phyloP scores from a whole-genome alignment of 106 monocot species.

The Dendrobium catenatum region DNA sequence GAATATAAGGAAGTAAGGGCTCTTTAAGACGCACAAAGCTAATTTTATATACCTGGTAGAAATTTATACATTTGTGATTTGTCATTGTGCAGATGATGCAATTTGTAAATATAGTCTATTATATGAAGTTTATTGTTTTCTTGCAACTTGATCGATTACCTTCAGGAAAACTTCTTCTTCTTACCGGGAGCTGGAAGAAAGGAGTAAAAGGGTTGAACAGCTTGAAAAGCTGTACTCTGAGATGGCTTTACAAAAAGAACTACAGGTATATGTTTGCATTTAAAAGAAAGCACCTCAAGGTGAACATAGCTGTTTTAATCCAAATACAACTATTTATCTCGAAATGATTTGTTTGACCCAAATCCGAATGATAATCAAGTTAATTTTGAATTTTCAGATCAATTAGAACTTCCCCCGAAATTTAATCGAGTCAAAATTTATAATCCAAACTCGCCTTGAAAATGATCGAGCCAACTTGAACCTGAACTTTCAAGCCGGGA shows the following conservation, averaged over 20 bases:
- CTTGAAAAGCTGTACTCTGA: conserved; percentile 72
- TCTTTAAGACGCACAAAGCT: background rate
- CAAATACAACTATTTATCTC: too few relatives aligned
- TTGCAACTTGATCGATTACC: background rate
- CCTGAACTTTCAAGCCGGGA: too few relatives aligned
- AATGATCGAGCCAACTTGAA: too few relatives aligned
- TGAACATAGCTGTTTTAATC: too few relatives aligned
- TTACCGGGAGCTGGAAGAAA: conserved; percentile 71
- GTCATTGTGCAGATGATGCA: background rate
- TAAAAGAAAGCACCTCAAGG: background rate
- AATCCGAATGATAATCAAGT: too few relatives aligned
- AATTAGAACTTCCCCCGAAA: too few relatives aligned
- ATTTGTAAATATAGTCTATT: background rate
- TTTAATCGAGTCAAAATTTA: too few relatives aligned
- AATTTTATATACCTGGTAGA: too few relatives aligned
- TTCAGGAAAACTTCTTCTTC: conserved; percentile 70
- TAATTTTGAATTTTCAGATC: too few relatives aligned
- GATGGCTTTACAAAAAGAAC: conserved; percentile 88
- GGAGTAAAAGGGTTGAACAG: conserved; percentile 51
- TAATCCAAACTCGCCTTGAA: too few relatives aligned
- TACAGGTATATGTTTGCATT: conserved; percentile 46
- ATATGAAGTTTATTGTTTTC: background rate
- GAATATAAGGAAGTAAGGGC: conserved; percentile 63
- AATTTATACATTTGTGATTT: background rate
- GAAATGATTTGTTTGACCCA: too few relatives aligned